phyloP scores from a whole-genome alignment of 495 filamentous ascomycete genomes.

The Bacidia gigantensis region DNA sequence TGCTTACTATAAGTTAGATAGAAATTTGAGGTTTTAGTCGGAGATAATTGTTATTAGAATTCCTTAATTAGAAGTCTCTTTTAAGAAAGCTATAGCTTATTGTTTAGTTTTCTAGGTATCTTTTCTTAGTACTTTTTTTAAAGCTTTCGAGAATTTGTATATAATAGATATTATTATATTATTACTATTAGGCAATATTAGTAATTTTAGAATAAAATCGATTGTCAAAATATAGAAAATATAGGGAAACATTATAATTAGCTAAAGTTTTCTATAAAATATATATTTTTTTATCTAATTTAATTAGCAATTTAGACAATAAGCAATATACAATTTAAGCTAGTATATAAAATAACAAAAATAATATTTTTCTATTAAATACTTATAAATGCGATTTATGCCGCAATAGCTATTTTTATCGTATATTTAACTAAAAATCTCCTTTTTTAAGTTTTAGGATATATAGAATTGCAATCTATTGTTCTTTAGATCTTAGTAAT shows the following conservation, averaged over 20 bases:
- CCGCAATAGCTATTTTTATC: not conserved
- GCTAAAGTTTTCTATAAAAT: not conserved
- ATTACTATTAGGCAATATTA: not conserved
- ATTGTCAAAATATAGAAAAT: constrained; percentile 1
- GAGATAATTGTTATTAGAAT: not conserved
- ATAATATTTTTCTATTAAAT: constrained; percentile 1
- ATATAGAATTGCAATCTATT: not conserved
- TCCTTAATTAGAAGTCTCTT: not conserved
- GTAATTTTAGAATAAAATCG: constrained; percentile 2
- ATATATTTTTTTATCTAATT: not conserved
- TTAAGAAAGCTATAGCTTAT: not conserved
- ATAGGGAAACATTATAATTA: not conserved
- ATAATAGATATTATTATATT: constrained; percentile 4
- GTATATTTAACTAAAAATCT: constrained; percentile 1
- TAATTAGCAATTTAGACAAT: not conserved
- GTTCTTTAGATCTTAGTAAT: not conserved
- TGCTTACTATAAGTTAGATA: not conserved
- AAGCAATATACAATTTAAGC: not conserved
- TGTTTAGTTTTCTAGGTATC: not conserved
- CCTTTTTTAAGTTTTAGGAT: not conserved
- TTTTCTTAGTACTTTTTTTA: not conserved
- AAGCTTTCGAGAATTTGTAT: not conserved
- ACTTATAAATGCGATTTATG: constrained; percentile 1
- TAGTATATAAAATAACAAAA: constrained; percentile 4
- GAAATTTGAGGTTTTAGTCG: constrained; percentile 5